phyloP scores from a whole-genome alignment of 495 filamentous ascomycete species.

The Evernia prunastri region DNA sequence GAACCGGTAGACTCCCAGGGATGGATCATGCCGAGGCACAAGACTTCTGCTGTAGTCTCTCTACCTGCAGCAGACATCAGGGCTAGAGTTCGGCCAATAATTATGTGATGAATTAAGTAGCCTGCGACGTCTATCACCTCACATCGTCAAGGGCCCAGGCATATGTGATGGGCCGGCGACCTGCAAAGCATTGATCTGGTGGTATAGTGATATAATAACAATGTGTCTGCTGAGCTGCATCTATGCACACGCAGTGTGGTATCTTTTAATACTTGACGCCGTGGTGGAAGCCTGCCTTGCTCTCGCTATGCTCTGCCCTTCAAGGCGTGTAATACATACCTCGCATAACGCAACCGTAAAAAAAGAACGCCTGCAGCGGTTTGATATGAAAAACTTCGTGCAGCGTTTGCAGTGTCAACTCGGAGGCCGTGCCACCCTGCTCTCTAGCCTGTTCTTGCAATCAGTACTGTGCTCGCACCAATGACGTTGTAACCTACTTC shows the following conservation, averaged over 20 bases:
- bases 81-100: slow-evolving; percentile 1
- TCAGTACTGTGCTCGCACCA: not conserved
- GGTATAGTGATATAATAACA: not conserved
- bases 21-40: slow-evolving; percentile 12
- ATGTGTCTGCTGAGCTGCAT: not conserved
- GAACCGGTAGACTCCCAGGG: slow-evolving; percentile 20
- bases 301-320: not conserved
- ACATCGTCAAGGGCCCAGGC: not conserved
- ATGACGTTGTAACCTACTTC: slow-evolving; percentile 45
- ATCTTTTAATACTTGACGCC: not conserved
- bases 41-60: not conserved
- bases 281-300: not conserved
- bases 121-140: not conserved
- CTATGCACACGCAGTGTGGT: not conserved
- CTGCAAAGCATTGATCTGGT: not conserved
- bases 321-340: not conserved
- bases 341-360: not conserved
- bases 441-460: not conserved
- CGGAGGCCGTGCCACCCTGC: not conserved
- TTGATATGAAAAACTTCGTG: not conserved
- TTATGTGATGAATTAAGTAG: not conserved
- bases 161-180: not conserved
- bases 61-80: slow-evolving; percentile 8
- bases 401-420: not conserved
- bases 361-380: not conserved